These are phyloP conservation scores for Colletotrichum shisoi DNA, from an alignment of 2,329 filamentous ascomycete species.

Conservation along the genomic window DNA sequence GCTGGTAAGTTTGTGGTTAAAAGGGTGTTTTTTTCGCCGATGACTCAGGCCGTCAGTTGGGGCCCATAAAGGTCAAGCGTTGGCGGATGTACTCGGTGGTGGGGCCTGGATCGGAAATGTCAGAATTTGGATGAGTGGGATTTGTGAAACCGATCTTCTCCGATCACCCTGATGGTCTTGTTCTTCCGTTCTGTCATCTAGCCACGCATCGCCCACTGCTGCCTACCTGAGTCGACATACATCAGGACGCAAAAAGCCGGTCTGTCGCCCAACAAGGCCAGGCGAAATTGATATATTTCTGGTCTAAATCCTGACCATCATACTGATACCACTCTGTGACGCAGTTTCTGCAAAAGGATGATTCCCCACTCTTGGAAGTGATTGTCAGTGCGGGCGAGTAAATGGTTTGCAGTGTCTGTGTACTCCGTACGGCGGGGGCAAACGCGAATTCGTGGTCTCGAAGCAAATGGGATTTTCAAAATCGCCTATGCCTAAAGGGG, in stretches of 20 bases:
- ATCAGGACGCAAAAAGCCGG: no score
- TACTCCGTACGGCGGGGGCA: not conserved
- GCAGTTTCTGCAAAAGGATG: no score
- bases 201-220: no score
- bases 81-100: not conserved
- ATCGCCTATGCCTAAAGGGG: slow-evolving; percentile 21
- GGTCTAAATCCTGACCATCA: no score
- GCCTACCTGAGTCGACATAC: no score
- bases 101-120: not conserved
- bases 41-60: no score
- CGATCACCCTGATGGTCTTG: not conserved
- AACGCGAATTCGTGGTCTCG: slow-evolving; percentile 14
- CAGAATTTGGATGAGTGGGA: not conserved
- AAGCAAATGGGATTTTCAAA: slow-evolving; percentile 27
- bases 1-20: no score
- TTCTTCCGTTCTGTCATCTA: not conserved
- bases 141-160: not conserved
- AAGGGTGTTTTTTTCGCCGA: no score
- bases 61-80: no score
- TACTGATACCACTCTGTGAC: no score
- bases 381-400: not conserved
- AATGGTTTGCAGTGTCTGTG: not conserved
- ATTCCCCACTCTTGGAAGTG: not conserved
- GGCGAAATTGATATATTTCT: no score
- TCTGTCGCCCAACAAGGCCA: no score